These are phyloP conservation scores for Ganoderma multipileum DNA, from an alignment of 1,284 basidiomycete species.

Conservation along the genomic window DNA sequence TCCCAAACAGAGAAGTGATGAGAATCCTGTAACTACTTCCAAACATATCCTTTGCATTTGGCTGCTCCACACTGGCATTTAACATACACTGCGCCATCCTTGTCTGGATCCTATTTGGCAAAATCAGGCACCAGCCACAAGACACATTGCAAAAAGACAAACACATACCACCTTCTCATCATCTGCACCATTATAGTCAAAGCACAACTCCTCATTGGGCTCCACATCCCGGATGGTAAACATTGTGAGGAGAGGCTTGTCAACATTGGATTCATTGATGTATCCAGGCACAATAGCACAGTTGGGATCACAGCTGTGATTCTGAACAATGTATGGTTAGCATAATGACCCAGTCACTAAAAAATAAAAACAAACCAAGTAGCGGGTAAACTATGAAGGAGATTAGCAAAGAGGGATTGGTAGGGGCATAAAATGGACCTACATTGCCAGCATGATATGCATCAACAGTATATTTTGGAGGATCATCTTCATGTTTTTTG, in stretches of 20 bases:
- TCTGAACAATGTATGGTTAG: constrained; percentile 53
- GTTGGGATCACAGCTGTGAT: constrained; percentile 92
- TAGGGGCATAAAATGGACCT: constrained; percentile 42
- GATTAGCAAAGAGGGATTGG: not conserved
- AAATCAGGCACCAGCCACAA: not conserved
- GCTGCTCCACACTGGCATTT: constrained; percentile 58
- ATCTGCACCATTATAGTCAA: constrained; percentile 73
- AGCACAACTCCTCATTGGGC: constrained; percentile 79
- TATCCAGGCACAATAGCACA: constrained; percentile 73
- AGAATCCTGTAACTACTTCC: constrained; percentile 28
- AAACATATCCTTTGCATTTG: constrained; percentile 42
- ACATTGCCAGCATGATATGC: constrained; percentile 90
- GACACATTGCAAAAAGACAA: not conserved
- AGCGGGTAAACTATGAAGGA: constrained; percentile 66
- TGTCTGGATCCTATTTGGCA: constrained; percentile 11
- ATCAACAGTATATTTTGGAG: constrained; percentile 67
- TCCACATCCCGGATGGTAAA: constrained; percentile 74
- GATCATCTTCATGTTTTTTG: constrained; percentile 41
- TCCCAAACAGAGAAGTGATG: not conserved
- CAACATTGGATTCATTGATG: constrained; percentile 54
- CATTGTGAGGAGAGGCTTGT: constrained; percentile 61
- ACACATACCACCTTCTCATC: constrained; percentile 38
- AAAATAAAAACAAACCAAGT: constrained; percentile 52
- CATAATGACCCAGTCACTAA: constrained; percentile 14
- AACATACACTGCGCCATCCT: constrained; percentile 54